Percentiles rank a stretch among this genome's conserved stretches.
Evolutionary conservation across 163 green algal species (phyloP).

Genomic region (Chlorella variabilis): DNA sequence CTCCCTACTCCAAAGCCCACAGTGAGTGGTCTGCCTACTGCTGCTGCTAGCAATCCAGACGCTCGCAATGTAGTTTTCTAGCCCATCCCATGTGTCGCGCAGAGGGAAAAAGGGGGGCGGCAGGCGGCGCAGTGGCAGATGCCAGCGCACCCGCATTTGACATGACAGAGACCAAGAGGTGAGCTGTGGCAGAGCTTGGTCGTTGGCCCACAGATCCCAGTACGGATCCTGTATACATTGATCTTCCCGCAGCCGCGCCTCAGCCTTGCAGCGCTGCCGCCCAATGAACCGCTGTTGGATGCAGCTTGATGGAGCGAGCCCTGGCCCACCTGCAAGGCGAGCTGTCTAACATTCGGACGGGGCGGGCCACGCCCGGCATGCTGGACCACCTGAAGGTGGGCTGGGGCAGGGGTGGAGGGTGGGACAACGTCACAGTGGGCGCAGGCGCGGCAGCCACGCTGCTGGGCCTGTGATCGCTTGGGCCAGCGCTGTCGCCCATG

Average conservation of each 20-base stretch:
- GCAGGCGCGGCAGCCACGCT: neutral
- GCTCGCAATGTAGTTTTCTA: no score
- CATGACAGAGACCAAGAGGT: slow-evolving; percentile 9
- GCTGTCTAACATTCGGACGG: slow-evolving; percentile 56
- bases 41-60: no score
- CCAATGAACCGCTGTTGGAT: no score
- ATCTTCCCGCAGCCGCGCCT: no score
- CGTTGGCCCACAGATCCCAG: neutral
- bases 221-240: neutral
- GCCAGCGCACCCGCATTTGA: slow-evolving; percentile 7
- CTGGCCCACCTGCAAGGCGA: slow-evolving; percentile 52
- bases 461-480: neutral
- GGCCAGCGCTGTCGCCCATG: no score
- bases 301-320: slow-evolving; percentile 38
- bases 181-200: neutral
- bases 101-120: slow-evolving; percentile 21
- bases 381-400: slow-evolving; percentile 59
- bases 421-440: neutral
- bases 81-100: neutral
- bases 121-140: neutral
- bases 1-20: neutral
- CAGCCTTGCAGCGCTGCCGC: no score
- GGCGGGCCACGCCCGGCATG: slow-evolving; percentile 60
- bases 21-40: neutral
- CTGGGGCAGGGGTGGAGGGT: neutral